Evolutionary conservation across 768 basidiomycete genomes (phyloP).

Genomic region (Rhizopogon sp.): DNA sequence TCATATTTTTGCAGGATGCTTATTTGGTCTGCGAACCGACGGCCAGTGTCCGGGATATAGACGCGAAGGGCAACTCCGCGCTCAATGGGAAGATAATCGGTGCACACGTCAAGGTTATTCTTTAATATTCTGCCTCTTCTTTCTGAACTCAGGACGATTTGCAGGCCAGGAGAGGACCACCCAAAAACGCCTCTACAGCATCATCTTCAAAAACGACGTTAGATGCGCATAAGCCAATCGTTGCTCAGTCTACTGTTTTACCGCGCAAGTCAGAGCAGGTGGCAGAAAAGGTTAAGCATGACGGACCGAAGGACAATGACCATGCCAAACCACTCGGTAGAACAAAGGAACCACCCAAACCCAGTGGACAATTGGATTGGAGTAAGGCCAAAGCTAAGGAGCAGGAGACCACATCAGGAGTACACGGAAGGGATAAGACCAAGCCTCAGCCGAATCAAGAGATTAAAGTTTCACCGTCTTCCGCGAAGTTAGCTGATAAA

Average conservation of each 20-base stretch:
- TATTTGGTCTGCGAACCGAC: constrained; percentile 34
- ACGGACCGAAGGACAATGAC: constrained; percentile 19
- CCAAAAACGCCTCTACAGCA: constrained; percentile 12
- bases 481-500: neutral
- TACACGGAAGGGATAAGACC: neutral
- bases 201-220: constrained; percentile 43
- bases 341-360: constrained; percentile 24
- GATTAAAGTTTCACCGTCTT: neutral
- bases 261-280: constrained; percentile 9
- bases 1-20: constrained; percentile 33
- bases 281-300: constrained; percentile 17
- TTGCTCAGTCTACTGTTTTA: neutral
- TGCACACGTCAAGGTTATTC: constrained; percentile 41
- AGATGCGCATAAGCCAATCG: constrained; percentile 17
- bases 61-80: constrained; percentile 20
- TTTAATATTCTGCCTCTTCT: neutral
- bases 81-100: constrained; percentile 42
- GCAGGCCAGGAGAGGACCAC: neutral
- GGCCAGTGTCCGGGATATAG: constrained; percentile 25
- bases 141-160: neutral
- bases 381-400: constrained; percentile 51
- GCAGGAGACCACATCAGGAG: constrained; percentile 5
- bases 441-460: neutral
- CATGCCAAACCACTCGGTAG: constrained; percentile 11
- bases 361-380: constrained; percentile 56